Conservation (phyloP, 2,329 filamentous ascomycete species). For the Camillea tinctor region DNA sequence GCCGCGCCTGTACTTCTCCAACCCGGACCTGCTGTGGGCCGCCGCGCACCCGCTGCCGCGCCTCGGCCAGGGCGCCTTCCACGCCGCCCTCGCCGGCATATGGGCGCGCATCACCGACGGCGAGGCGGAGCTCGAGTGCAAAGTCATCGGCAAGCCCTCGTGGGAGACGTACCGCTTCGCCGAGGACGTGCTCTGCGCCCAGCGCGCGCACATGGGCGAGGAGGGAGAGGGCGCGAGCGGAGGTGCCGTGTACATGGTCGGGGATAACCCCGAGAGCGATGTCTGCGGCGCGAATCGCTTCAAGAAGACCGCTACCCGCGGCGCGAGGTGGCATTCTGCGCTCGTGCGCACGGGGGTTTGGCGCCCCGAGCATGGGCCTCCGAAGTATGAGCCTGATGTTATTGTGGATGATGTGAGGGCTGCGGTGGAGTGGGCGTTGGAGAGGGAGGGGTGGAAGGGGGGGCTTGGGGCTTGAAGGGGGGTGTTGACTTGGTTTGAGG, state of each 20-base stretch:
- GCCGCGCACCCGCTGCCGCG: conserved; percentile 81
- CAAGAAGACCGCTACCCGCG: conserved; percentile 57
- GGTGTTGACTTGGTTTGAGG: no score
- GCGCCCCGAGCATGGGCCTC: conserved; percentile 42
- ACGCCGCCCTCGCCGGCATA: conserved; percentile 75
- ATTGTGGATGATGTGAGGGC: conserved; percentile 73
- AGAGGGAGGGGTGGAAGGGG: conserved; percentile 46
- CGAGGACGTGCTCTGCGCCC: conserved; percentile 64
- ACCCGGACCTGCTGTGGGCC: conserved; percentile 88
- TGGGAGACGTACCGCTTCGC: conserved; percentile 79
- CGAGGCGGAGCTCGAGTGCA: conserved; percentile 55
- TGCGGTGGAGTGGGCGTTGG: conserved; percentile 75
- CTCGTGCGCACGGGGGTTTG: conserved; percentile 82
- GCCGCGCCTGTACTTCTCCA: conserved; percentile 81
- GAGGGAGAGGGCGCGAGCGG: conserved; percentile 49
- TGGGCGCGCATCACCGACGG: conserved; percentile 72
- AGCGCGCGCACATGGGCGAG: conserved; percentile 55
- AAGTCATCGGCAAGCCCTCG: conserved; percentile 81
- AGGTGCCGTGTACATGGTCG: conserved; percentile 86
- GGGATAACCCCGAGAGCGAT: conserved; percentile 86
- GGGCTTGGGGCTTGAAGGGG: no score
- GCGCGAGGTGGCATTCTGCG: conserved; percentile 74
- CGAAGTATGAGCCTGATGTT: conserved; percentile 59
- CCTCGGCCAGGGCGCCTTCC: conserved; percentile 88
- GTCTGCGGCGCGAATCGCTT: conserved; percentile 85